Conservation (phyloP, 306 rosid species). For the Carpinus viminea region DNA sequence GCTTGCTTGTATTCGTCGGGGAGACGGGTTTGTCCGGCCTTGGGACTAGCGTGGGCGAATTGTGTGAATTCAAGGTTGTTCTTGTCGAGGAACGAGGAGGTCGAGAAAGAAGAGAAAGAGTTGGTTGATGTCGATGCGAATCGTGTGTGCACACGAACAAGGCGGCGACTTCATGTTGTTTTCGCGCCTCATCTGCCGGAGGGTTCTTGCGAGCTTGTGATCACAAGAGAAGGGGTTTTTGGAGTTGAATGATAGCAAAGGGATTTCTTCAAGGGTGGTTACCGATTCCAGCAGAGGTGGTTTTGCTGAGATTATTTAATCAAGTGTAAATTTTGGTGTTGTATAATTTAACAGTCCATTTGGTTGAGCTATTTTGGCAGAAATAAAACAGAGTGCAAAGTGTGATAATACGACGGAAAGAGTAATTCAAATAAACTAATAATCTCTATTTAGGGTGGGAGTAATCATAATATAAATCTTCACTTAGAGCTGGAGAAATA, state of each 20-base stretch:
- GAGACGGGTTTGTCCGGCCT: constrained; percentile 72
- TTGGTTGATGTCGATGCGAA: constrained; percentile 8
- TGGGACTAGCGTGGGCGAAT: constrained; percentile 87
- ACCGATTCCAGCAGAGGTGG: no score
- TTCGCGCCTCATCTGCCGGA: constrained; percentile 84
- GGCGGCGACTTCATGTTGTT: constrained; percentile 59
- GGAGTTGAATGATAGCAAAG: constrained; percentile 34
- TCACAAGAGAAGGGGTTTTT: constrained; percentile 41
- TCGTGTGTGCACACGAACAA: constrained; percentile 26
- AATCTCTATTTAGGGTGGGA: no score
- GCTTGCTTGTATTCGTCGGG: constrained; percentile 51
- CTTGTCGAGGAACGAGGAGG: constrained; percentile 52
- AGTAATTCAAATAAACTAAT: no score
- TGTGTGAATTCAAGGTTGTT: constrained; percentile 85
- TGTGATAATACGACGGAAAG: no score
- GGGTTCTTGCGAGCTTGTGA: constrained; percentile 44
- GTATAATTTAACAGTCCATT: no score
- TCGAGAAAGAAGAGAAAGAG: constrained; percentile 25
- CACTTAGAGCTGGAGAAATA: no score
- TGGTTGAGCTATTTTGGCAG: no score
- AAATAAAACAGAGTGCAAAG: no score
- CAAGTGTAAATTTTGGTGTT: no score
- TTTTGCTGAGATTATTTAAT: no score
- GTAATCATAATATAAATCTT: no score
- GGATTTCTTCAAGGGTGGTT: no score